Evolutionary conservation across 179 eudicot genomes (phyloP), one percentile per base, ranked within the genome.

Genomic region (Spinacia oleracea): DNA sequence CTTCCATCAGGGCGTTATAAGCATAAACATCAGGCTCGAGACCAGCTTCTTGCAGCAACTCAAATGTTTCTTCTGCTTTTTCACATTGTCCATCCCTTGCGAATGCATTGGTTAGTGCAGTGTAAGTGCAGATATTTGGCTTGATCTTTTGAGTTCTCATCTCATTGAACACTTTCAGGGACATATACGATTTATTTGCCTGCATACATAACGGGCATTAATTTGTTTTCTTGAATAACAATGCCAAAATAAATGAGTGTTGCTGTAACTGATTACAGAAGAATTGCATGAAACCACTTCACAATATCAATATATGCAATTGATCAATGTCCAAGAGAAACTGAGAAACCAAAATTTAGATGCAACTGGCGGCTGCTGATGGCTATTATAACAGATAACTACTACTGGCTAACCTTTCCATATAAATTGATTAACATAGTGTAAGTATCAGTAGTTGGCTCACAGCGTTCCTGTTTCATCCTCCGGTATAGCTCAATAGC

Each of bases 41-140:
- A 34, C 97, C 96, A 46, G 89, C 93, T 84, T 89, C 93, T 75
- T 94, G 96, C 70, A 92, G 82, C 84, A 85, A 86, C 87, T 94
- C 98, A 83, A 94, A 94, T 72, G 91, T 81, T 76, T 94, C 97
- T 80, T 92, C 96, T 16, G 97, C 97, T 80, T 92, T 94, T 79
- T 92, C 98, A 85, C 96, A 94, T 56, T 92, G 91, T 63, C 98
- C 98, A 40, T 91, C 96, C 79, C 97, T 90, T 72, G 97, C 98
- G 86, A 89, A 89, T 56, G 97, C 98, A 84, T 94, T 94, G 64
- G 92, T 81, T 73, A 94, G 79, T 64, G 97, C 90, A 63, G 98
- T 94, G 84, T 88, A 94, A 46, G 91, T 94, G 84, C 98, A 94
- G 50, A 94, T 94, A 78, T 92, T 92, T 62, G 94, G 90, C 84